Evolutionary conservation across 495 filamentous ascomycete genomes (phyloP).

Genomic region (Penicillium soppii): DNA sequence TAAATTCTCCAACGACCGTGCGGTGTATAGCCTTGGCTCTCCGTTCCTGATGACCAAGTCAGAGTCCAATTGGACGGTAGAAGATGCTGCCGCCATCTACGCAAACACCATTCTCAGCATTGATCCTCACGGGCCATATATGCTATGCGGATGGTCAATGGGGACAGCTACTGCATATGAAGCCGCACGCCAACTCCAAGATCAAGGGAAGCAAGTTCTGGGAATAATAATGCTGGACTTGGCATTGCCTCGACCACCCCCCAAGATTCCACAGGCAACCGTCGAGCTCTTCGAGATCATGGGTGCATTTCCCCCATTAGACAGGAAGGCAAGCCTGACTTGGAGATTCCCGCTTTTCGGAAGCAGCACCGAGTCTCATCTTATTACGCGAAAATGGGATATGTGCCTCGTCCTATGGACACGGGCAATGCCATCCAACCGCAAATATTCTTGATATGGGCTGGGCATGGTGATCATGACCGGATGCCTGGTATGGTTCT

Average conservation of each 20-base stretch:
- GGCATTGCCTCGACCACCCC: slow-evolving; percentile 1
- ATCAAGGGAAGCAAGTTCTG: slow-evolving; percentile 10
- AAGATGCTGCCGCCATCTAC: slow-evolving; percentile 11
- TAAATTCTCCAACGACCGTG: slow-evolving; percentile 12
- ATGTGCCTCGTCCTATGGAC: slow-evolving; percentile 14
- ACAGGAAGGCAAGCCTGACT: slow-evolving; percentile 8
- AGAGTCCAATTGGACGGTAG: slow-evolving; percentile 12
- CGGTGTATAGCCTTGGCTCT: slow-evolving; percentile 14
- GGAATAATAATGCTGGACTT: slow-evolving; percentile 15
- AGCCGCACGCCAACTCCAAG: slow-evolving; percentile 9
- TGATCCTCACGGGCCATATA: slow-evolving; percentile 12
- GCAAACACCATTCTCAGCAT: slow-evolving; percentile 9
- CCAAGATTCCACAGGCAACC: slow-evolving; percentile 1
- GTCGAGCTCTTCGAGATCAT: slow-evolving; percentile 21
- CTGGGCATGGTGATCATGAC: slow-evolving; percentile 18
- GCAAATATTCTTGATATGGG: slow-evolving; percentile 19
- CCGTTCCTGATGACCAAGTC: slow-evolving; percentile 17
- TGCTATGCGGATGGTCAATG: slow-evolving; percentile 18
- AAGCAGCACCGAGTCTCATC: slow-evolving; percentile 10
- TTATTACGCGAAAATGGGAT: slow-evolving; percentile 14
- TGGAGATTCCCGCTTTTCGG: slow-evolving; percentile 11
- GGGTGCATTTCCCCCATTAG: slow-evolving; percentile 25
- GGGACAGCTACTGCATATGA: slow-evolving; percentile 14
- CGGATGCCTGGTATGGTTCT: slow-evolving; percentile 5
- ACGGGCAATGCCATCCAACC: slow-evolving; percentile 1